Base-by-base conservation (phyloP, 345 rosid species). In the Aegle marmelos region DNA sequence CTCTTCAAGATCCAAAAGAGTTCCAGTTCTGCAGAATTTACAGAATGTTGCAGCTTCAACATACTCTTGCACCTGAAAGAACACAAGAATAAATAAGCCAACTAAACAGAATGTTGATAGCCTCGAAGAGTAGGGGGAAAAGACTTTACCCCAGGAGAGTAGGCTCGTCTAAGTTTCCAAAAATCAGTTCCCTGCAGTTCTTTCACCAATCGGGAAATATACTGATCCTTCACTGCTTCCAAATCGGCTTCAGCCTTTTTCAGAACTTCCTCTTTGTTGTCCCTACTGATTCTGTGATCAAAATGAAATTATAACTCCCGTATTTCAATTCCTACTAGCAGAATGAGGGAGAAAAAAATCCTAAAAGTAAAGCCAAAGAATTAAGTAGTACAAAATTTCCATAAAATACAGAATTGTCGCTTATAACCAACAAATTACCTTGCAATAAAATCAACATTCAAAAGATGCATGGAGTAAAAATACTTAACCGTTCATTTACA, bases 41-140 rank as follows among this genome's bases (percentile, higher is more conserved):
- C 87, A 96, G 83, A 96, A 91, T 4, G 98, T 86, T 73, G 97
- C 99, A 70, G 99, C 99, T 83, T 96, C 99, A 81, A 96, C 89
- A 58, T 90, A 96, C 71, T 96, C 99, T 80, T 96, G 98, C 67
- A 96, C 90, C 98, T 96, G 85, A 80, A 85, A 87, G 72, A 39
- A 34, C 54, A 53, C 77, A 74, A 74, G 13, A 19, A 73, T 31
- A 39, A 70, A 27, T 34, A 11, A 61, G 66, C 57, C 45, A 74
- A 68, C 59, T 48, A 8, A 59, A 73, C 11, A 70, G 73, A 54
- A 58, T 31, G 33, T 37, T 27, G 57, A 11, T 41, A 64, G 41
- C 61, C 71, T 68, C 19, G 56, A 34, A 17, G 54, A 25, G 64
- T 6, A 62, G 59, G 67, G 45, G 62, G 76, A 5, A 76, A 68